Percentiles rank a stretch among this genome's conserved stretches.
These are phyloP conservation scores for Sarocladiaceae sp. DNA, from an alignment of 2,329 filamentous ascomycete species.

Conservation along the genomic window DNA sequence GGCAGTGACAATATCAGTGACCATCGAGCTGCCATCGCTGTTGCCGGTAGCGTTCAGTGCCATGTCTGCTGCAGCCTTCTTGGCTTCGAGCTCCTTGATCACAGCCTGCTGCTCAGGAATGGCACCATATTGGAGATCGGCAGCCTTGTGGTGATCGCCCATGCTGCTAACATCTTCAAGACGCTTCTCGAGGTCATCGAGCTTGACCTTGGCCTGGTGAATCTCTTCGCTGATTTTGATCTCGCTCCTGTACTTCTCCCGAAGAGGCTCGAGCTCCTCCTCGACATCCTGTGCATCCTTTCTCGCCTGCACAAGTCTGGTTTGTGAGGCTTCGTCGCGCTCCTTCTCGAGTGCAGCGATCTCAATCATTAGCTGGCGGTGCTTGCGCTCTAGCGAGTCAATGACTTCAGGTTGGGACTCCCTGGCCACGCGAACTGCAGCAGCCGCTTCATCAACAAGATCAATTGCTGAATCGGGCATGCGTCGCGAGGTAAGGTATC, in stretches of 20 bases:
- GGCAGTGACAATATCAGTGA: conserved; percentile 90
- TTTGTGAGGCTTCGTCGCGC: conserved; percentile 87
- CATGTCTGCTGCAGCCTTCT: conserved; percentile 75
- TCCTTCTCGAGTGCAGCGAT: conserved; percentile 93
- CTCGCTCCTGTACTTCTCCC: conserved; percentile 93
- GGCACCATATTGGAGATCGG: conserved; percentile 94
- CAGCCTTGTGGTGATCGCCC: conserved; percentile 79
- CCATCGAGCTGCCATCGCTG: conserved; percentile 63
- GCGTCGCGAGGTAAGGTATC: conserved; percentile 86
- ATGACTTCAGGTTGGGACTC: conserved; percentile 96
- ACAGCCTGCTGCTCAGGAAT: conserved; percentile 84
- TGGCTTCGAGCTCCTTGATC: conserved; percentile 76
- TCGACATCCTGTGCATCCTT: conserved; percentile 91
- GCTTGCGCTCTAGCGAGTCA: conserved; percentile 86
- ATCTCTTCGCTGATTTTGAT: conserved; percentile 88
- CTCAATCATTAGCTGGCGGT: conserved; percentile 92
- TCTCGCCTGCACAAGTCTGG: conserved; percentile 75
- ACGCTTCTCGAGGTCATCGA: conserved; percentile 87
- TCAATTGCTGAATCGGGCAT: conserved; percentile 97
- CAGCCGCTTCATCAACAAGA: conserved; percentile 91
- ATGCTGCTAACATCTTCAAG: conserved; percentile 88
- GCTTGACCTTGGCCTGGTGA: conserved; percentile 90
- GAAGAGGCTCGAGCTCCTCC: conserved; percentile 85
- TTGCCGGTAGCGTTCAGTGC: conserved; percentile 50
- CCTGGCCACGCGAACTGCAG: conserved; percentile 90